A percentile compares a stretch with the other conserved stretches of the same genome.
These are phyloP conservation scores for Eucalyptus marginata DNA, from an alignment of 345 rosid species.

Conservation along the genomic window DNA sequence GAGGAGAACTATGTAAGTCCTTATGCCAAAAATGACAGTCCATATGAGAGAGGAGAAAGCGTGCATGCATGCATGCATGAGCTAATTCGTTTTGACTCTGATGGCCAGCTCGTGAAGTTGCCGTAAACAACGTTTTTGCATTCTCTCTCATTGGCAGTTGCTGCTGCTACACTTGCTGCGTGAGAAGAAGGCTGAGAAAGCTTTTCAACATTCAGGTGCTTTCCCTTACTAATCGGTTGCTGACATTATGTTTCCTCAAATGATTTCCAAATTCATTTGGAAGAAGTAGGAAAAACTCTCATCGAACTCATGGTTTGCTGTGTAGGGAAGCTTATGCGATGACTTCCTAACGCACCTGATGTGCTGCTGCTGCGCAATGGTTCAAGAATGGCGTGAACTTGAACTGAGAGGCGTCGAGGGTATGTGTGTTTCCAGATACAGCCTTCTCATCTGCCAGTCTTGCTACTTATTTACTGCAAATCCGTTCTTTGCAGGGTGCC, in stretches of 20 bases:
- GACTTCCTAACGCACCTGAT: constrained; percentile 90
- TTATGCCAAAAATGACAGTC: not conserved
- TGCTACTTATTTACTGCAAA: not conserved
- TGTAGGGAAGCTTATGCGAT: constrained; percentile 72
- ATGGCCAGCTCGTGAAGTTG: constrained; percentile 71
- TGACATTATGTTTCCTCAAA: not conserved
- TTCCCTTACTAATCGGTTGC: not conserved
- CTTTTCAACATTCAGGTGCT: constrained; percentile 72
- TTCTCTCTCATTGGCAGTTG: constrained; percentile 77
- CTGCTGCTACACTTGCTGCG: constrained; percentile 90
- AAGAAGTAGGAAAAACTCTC: not conserved
- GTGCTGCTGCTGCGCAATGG: constrained; percentile 97
- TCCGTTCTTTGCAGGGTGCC: constrained; percentile 7
- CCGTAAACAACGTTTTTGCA: constrained; percentile 73
- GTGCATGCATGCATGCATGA: not conserved
- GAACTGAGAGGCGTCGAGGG: constrained; percentile 69
- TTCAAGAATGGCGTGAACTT: constrained; percentile 92
- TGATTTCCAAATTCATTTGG: not conserved
- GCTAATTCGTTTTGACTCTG: not conserved
- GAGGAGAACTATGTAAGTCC: constrained; percentile 68
- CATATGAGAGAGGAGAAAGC: not conserved
- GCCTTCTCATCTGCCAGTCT: not conserved
- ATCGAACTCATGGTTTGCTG: not conserved
- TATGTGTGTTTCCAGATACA: not conserved
- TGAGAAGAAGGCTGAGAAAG: constrained; percentile 77